Base-by-base conservation (phyloP, 208 protist genomes). In the Crithidia bombi region DNA sequence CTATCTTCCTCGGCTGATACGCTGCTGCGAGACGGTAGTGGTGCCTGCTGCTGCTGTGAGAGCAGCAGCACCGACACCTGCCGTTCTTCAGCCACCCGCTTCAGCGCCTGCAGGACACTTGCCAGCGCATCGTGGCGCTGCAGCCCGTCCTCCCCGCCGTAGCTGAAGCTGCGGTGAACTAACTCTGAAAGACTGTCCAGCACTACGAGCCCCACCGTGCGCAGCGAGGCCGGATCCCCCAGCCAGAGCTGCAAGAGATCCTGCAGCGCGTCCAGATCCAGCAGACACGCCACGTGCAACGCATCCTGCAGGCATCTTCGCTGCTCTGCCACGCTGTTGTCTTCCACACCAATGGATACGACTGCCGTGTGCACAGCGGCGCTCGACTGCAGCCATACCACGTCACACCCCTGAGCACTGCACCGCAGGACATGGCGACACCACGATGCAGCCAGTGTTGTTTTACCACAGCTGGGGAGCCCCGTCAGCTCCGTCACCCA, bases 401-500 rank as follows among this genome's bases (percentile, higher is more conserved):
- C 63, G 11, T 65, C 36, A 14, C 33, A 36, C 12, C 15, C n/a
- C 15, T 17, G 35, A 11, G 26, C 28, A n/a, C 38, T 21, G 5
- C 46, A 9, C 19, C 26, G n/a, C 19, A 76, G 10, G 28, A 10
- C 15, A 55, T 44, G 39, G 25, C 55, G 70, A 32, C 69, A 69
- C 77, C 58, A 65, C 43, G 56, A 56, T 0, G 75, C 75, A 0
- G 77, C 81, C 4, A 86, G 23, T 6, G 58, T 72, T 3, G 88
- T 82, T 43, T 82, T 86, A 5, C 81, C 81, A 19, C 66, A 43
- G 21, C 50, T 56, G 0, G 69, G 56, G 3, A 39, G 47, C 12
- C 85, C 85, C n/a, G 83, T 88, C 44, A 92, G 78, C 55, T 90
- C 82, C 21, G 70, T 79, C 19, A 93, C 41, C n/a, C 78, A 77